Evolutionary conservation across 208 protist genomes (phyloP), one percentile per base, ranked within the genome.

Genomic region (Acanthamoeba castellanii): DNA sequence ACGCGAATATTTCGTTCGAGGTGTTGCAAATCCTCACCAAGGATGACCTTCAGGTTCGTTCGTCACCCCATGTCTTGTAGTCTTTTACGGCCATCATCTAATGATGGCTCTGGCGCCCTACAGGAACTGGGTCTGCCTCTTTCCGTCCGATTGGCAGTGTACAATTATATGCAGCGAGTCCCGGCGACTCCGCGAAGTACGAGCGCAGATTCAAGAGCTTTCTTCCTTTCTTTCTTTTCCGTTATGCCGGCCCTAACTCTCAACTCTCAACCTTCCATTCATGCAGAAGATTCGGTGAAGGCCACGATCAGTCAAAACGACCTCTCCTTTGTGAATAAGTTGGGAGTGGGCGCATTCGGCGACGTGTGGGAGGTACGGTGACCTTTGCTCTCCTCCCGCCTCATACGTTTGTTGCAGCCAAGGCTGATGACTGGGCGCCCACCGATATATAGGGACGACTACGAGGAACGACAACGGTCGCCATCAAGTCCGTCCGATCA

Each of bases 251-350:
- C 72, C 18, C 50, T 5, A 50, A 27, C 72, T 25, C 27, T 37
- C n/a, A 50, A 18, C 14, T 11, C 11, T 14, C 8, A 14, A 82
- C 37, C 11, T 0, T 82, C 0, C n/a, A 18, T 4, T n/a, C 32
- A 42, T 9, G 55, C 76, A 84, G 76, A 37, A 30, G 76, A 84
- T 1, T 34, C 30, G 18, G 47, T 87, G n/a, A 55, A 37, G 32
- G 61, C 90, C 13, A 94, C 64, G 25, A 94, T 94, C 37, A 68
- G 57, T n/a, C 52, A 74, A 18, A 85, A 78, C 66, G 70, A 94
- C 70, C 90, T 94, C 30, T 57, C 57, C 30, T 94, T 85, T 84
- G 70, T 85, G 66, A 61, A 94, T 94, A 94, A 94, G 34, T 68
- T 94, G 70, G 90, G 90, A 11, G 34, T 61, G 4, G 90, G 90